phyloP scores from a whole-genome alignment of 768 basidiomycete species.

The Cystofilobasidium capitatum region DNA sequence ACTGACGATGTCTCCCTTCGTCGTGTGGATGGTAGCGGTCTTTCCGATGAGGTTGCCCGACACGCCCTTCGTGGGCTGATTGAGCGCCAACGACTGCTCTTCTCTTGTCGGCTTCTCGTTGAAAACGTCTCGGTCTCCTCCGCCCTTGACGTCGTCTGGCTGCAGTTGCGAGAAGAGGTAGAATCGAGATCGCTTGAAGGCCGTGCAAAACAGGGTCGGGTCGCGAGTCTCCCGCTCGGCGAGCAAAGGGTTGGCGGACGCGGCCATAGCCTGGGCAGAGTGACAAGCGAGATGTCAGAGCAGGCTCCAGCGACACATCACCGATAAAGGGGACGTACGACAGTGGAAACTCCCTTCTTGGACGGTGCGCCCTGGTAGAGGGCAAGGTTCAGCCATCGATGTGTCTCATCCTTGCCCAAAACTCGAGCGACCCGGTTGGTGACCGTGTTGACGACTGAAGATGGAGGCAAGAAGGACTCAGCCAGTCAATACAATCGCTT shows the following conservation, averaged over 20 bases:
- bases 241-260: slow-evolving; percentile 88
- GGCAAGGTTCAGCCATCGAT: slow-evolving; percentile 76
- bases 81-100: slow-evolving; percentile 70
- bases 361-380: slow-evolving; percentile 90
- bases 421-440: slow-evolving; percentile 84
- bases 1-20: slow-evolving; percentile 70
- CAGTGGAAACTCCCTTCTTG: slow-evolving; percentile 72
- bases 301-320: not conserved
- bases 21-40: slow-evolving; percentile 85
- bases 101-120: slow-evolving; percentile 95
- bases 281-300: slow-evolving; percentile 14
- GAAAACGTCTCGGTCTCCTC: slow-evolving; percentile 85
- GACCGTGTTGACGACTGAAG: slow-evolving; percentile 77
- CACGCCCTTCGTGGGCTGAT: slow-evolving; percentile 39
- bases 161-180: slow-evolving; percentile 86
- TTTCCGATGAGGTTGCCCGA: slow-evolving; percentile 52
- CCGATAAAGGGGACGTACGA: slow-evolving; percentile 44
- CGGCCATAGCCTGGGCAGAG: slow-evolving; percentile 69
- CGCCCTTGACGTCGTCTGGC: slow-evolving; percentile 81
- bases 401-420: slow-evolving; percentile 85
- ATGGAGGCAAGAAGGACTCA: not conserved
- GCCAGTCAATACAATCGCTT: not conserved
- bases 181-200: slow-evolving; percentile 84
- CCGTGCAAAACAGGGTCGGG: slow-evolving; percentile 85
- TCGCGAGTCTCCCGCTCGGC: slow-evolving; percentile 75